Percentiles rank a stretch among this genome's conserved stretches.
Conservation (phyloP, 2,329 filamentous ascomycete species). For the Botryotinia calthae region DNA sequence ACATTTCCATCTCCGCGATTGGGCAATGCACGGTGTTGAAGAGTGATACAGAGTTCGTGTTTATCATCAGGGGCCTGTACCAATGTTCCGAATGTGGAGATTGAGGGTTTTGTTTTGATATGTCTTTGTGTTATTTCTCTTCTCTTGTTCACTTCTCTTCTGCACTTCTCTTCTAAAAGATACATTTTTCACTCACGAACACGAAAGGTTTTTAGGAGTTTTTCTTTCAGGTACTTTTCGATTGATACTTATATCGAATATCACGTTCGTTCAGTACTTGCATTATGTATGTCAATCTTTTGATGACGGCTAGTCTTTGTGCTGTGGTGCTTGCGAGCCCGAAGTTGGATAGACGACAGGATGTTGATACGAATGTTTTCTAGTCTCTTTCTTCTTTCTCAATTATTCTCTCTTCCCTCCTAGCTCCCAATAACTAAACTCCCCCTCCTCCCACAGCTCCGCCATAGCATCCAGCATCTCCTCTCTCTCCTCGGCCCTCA, state of each 20-base stretch:
- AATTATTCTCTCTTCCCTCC: no score
- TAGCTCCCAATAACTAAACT: neutral
- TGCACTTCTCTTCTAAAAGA: neutral
- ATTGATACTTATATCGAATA: neutral
- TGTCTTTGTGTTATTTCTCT: neutral
- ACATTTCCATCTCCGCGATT: neutral
- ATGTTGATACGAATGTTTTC: neutral
- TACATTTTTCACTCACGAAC: neutral
- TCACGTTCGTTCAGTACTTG: neutral
- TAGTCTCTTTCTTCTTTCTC: neutral
- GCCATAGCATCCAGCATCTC: neutral
- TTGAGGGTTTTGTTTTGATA: neutral
- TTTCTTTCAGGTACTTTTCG: neutral
- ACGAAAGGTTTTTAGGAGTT: neutral
- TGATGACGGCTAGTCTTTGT: constrained; percentile 10
- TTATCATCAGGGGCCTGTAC: neutral
- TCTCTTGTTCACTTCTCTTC: neutral
- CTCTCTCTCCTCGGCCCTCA: neutral
- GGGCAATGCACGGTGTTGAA: neutral
- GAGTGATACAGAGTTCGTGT: neutral
- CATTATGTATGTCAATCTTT: constrained; percentile 17
- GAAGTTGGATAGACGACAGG: neutral
- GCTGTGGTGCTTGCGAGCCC: constrained; percentile 7
- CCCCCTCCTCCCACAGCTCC: neutral
- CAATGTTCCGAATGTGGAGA: neutral